phyloP scores from a whole-genome alignment of 1,284 basidiomycete genomes.

The Rhodotorula sp. region DNA sequence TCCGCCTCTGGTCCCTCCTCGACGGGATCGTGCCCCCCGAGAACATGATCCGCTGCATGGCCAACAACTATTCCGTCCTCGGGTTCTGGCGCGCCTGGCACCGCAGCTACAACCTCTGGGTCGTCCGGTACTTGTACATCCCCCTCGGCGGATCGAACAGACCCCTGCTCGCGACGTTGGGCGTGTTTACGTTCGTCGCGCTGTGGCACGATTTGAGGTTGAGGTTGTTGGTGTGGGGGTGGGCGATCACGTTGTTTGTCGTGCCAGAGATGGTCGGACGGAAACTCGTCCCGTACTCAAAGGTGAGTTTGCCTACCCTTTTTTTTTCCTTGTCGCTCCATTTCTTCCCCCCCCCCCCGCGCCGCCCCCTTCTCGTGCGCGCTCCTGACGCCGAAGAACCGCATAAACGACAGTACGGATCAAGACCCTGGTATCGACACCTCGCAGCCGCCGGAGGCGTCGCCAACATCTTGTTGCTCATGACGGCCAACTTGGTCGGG shows the following conservation, averaged over 20 bases:
- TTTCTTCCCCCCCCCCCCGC: too few relatives aligned
- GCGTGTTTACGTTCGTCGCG: conserved; percentile 97
- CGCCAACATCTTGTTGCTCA: conserved; percentile 84
- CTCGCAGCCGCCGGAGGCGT: conserved; percentile 79
- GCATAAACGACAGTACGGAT: conserved; percentile 60
- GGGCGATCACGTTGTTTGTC: conserved; percentile 89
- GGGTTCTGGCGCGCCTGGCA: conserved; percentile 99
- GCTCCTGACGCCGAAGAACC: conserved; percentile 1
- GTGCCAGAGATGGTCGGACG: conserved; percentile 74
- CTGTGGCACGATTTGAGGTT: conserved; percentile 96
- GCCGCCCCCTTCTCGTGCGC: too few relatives aligned
- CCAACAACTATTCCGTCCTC: conserved; percentile 92
- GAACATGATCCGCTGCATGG: conserved; percentile 98
- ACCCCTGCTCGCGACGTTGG: conserved; percentile 64
- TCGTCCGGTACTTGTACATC: conserved; percentile 93
- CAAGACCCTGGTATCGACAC: conserved; percentile 77
- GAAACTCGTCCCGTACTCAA: conserved; percentile 42
- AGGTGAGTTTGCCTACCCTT: conserved; percentile 18
- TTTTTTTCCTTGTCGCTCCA: too few relatives aligned
- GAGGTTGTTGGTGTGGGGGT: conserved; percentile 89
- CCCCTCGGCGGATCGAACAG: conserved; percentile 77
- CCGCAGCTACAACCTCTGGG: conserved; percentile 93
- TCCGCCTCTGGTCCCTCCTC: conserved; percentile 87
- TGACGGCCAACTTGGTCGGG: conserved; percentile 89
- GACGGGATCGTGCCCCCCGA: conserved; percentile 93